These are phyloP conservation scores for Monosporozyma aquatica DNA, from an alignment of 805 yeast species.

Conservation along the genomic window DNA sequence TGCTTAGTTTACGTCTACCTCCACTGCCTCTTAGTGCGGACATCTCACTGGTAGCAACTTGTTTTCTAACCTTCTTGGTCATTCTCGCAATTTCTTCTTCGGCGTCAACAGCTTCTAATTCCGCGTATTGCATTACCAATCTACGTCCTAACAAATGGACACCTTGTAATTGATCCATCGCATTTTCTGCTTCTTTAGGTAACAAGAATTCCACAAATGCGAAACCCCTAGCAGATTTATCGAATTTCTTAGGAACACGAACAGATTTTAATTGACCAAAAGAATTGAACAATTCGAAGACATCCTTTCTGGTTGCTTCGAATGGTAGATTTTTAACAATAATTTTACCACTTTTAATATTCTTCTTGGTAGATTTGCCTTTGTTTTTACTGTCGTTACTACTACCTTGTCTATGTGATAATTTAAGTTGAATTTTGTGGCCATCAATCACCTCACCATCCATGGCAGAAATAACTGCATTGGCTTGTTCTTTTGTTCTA, in stretches of 20 bases:
- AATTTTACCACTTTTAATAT: constrained; percentile 55
- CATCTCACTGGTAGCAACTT: constrained; percentile 66
- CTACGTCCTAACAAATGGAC: constrained; percentile 95
- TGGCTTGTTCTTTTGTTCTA: constrained; percentile 67
- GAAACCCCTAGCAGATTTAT: constrained; percentile 91
- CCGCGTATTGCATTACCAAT: constrained; percentile 86
- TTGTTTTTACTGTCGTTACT: constrained; percentile 19
- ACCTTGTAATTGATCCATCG: constrained; percentile 88
- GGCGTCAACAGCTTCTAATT: constrained; percentile 69
- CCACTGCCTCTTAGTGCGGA: constrained; percentile 64
- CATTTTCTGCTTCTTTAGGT: constrained; percentile 84
- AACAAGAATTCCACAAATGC: constrained; percentile 91
- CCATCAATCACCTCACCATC: constrained; percentile 80
- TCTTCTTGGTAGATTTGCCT: constrained; percentile 24
- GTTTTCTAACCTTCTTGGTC: constrained; percentile 78
- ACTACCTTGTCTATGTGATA: constrained; percentile 67
- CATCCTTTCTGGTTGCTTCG: constrained; percentile 87
- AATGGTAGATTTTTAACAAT: constrained; percentile 95
- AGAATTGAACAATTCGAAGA: constrained; percentile 85
- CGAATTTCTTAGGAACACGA: constrained; percentile 92
- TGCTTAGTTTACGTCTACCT: constrained; percentile 59
- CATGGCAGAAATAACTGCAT: constrained; percentile 59
- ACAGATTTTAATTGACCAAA: constrained; percentile 93
- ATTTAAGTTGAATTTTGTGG: constrained; percentile 79
- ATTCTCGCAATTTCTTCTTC: constrained; percentile 86